phyloP scores from a whole-genome alignment of 2,329 filamentous ascomycete species.

The Fusarium sterilihyphosum region DNA sequence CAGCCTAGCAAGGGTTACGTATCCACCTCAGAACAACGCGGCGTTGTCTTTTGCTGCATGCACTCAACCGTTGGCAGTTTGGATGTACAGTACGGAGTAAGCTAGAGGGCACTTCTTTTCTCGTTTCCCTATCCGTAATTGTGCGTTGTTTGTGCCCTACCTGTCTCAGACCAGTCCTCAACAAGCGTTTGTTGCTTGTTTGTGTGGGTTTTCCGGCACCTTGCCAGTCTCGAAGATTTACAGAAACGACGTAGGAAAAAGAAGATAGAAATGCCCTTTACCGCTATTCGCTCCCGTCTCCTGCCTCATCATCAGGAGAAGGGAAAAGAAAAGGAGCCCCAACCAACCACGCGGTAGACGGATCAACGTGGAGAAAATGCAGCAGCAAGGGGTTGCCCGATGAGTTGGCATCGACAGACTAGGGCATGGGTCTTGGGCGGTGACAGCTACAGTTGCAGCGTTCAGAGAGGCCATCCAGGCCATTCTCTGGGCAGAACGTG shows the following conservation, averaged over 20 bases:
- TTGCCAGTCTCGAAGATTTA: background rate
- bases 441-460: conserved; percentile 18
- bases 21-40: conserved; percentile 19
- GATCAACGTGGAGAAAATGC: conserved; percentile 23
- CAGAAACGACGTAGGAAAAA: background rate
- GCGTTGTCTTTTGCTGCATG: conserved; percentile 38
- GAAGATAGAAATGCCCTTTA: background rate
- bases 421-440: conserved; percentile 13
- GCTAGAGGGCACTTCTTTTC: conserved; percentile 16
- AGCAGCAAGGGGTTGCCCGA: conserved; percentile 15
- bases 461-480: background rate
- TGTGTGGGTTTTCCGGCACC: background rate
- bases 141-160: conserved; percentile 29
- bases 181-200: background rate
- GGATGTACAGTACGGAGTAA: background rate
- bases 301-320: background rate
- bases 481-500: conserved; percentile 20
- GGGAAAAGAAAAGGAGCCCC: background rate
- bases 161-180: background rate
- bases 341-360: conserved; percentile 29
- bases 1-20: conserved; percentile 20
- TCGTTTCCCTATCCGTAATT: conserved; percentile 12
- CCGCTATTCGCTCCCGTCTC: conserved; percentile 2
- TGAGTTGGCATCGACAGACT: conserved; percentile 31
- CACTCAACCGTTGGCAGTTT: conserved; percentile 42